Conservation (phyloP, 2,329 filamentous ascomycete species). For the Zymoseptoria tritici region DNA sequence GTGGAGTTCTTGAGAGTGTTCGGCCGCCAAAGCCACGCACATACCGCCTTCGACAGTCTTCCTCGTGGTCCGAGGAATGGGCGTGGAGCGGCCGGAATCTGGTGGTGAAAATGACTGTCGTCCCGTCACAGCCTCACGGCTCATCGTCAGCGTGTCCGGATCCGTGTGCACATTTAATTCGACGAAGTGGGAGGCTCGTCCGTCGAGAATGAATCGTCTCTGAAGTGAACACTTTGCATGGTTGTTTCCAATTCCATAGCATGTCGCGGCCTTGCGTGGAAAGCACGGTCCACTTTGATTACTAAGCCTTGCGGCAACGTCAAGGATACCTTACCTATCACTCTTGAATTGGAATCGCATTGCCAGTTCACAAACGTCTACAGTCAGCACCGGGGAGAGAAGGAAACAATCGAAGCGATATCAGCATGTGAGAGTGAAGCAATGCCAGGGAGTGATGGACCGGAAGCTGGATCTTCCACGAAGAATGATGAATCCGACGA, state of each 20-base stretch:
- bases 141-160: constrained; percentile 40
- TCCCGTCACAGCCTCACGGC: constrained; percentile 53
- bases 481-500: background rate
- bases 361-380: background rate
- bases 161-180: background rate
- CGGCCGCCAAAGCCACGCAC: too few species aligned
- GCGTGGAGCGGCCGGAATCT: constrained; percentile 75
- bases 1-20: too few species aligned
- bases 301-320: background rate
- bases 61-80: constrained; percentile 67
- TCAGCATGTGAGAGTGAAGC: constrained; percentile 8
- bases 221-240: background rate
- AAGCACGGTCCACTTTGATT: background rate
- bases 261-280: background rate
- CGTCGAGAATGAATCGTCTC: background rate
- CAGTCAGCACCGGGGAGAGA: background rate
- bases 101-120: constrained; percentile 64
- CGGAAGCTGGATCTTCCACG: constrained; percentile 2
- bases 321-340: background rate
- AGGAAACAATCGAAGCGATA: background rate
- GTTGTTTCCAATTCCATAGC: background rate
- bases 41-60: constrained; percentile 70
- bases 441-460: constrained; percentile 14
- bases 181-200: background rate
- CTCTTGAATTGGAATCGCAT: background rate